phyloP scores from a whole-genome alignment of 2,329 filamentous ascomycete genomes.

The Aspergillaceae sp. region DNA sequence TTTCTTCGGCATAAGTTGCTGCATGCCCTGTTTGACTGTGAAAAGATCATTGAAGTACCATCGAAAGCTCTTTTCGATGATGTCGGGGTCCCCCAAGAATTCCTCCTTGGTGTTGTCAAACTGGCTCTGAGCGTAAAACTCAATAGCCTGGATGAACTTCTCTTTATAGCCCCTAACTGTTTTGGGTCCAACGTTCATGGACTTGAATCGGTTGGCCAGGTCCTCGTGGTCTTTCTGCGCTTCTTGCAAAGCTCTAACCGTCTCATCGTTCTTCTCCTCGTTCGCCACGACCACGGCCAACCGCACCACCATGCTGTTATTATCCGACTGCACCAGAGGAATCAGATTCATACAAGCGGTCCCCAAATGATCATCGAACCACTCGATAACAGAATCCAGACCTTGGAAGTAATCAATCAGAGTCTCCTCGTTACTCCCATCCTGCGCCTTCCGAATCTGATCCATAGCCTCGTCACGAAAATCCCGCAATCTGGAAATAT shows the following conservation, averaged over 20 bases:
- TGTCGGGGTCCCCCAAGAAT: constrained; percentile 74
- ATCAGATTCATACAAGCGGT: constrained; percentile 84
- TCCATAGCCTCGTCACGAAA: constrained; percentile 95
- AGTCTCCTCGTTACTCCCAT: constrained; percentile 67
- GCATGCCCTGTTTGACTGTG: constrained; percentile 88
- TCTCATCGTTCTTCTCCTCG: constrained; percentile 92
- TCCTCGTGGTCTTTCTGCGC: constrained; percentile 94
- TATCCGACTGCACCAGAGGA: constrained; percentile 73
- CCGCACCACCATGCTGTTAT: constrained; percentile 80
- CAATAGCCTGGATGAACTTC: constrained; percentile 78
- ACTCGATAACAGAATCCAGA: constrained; percentile 78
- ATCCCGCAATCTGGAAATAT: constrained; percentile 82
- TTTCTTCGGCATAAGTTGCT: constrained; percentile 82
- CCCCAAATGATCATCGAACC: constrained; percentile 93
- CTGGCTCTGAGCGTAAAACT: constrained; percentile 62
- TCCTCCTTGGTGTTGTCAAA: constrained; percentile 63
- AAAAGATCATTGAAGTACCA: constrained; percentile 99
- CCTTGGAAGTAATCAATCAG: constrained; percentile 82
- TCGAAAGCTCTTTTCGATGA: constrained; percentile 76
- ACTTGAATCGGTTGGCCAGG: constrained; percentile 85
- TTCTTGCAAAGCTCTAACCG: constrained; percentile 83
- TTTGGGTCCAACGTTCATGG: constrained; percentile 87
- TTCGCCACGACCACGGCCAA: constrained; percentile 88
- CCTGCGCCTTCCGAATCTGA: constrained; percentile 73
- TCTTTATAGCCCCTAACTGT: constrained; percentile 93